These are phyloP conservation scores for Serendipita vermifera DNA, from an alignment of 768 basidiomycete species.

Conservation along the genomic window DNA sequence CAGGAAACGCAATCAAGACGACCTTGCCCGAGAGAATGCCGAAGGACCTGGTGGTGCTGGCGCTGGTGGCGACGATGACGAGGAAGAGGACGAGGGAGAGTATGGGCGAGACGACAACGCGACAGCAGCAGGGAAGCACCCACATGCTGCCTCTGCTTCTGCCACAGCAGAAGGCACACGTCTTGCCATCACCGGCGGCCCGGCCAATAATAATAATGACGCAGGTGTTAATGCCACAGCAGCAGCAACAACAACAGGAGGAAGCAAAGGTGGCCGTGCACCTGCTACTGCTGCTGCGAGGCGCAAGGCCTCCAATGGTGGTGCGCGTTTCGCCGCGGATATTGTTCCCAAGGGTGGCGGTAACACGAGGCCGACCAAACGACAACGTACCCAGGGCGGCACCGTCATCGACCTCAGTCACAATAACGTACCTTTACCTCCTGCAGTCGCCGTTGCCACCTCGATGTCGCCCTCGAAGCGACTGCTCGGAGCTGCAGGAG, in stretches of 20 bases:
- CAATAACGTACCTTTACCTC: neutral
- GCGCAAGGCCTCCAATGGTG: neutral
- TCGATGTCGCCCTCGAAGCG: neutral
- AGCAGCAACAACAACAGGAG: too few species aligned
- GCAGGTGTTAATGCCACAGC: too few species aligned
- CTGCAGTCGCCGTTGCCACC: neutral
- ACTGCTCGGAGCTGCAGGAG: neutral
- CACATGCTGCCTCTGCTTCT: too few species aligned
- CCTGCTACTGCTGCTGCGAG: neutral
- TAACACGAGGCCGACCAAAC: neutral
- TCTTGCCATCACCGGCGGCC: too few species aligned
- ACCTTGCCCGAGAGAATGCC: neutral
- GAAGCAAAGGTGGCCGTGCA: neutral
- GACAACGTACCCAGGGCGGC: neutral
- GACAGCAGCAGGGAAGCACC: too few species aligned
- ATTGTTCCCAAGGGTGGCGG: neutral
- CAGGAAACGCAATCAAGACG: constrained; percentile 36
- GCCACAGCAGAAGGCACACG: too few species aligned
- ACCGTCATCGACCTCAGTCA: constrained; percentile 3
- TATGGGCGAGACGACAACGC: neutral
- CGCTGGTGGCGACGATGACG: neutral
- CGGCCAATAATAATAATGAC: too few species aligned
- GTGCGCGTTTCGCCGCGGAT: neutral
- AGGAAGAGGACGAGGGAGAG: neutral
- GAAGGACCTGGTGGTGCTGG: too few species aligned